Percentiles rank a stretch among this genome's conserved stretches.
These are phyloP conservation scores for Neoscytalidium dimidiatum DNA, from an alignment of 2,329 filamentous ascomycete species.

Conservation along the genomic window DNA sequence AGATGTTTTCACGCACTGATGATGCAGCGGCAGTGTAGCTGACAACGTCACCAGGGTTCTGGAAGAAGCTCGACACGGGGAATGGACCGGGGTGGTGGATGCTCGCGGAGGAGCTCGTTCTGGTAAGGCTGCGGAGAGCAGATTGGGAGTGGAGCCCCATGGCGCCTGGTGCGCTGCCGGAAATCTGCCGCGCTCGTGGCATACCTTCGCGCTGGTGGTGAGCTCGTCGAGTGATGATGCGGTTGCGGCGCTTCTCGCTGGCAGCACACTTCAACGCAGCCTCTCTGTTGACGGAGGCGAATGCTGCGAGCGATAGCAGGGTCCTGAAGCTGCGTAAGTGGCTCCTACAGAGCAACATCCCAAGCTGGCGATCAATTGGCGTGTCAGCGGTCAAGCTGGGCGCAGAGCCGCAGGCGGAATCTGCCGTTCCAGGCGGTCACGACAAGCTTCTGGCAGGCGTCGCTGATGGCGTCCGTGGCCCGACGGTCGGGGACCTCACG, in stretches of 20 bases:
- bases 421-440: not conserved
- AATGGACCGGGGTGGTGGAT: not conserved
- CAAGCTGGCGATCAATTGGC: not conserved
- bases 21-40: not conserved
- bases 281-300: not conserved
- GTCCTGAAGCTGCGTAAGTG: not conserved
- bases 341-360: not conserved
- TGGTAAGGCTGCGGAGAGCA: conserved; percentile 14
- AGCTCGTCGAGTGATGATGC: conserved; percentile 5
- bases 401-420: not conserved
- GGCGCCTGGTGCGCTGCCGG: not conserved
- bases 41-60: conserved; percentile 2
- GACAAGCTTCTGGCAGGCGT: not conserved
- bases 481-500: not conserved
- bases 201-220: conserved; percentile 6
- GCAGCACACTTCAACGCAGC: not conserved
- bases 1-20: not conserved
- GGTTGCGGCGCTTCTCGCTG: not conserved
- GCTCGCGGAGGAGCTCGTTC: conserved; percentile 1
- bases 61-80: conserved; percentile 1
- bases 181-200: not conserved
- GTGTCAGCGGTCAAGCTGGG: not conserved
- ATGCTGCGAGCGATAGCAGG: not conserved
- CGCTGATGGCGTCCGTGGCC: not conserved
- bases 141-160: conserved; percentile 2